Evolutionary conservation across 2,329 filamentous ascomycete genomes (phyloP).

Genomic region (Daldinia sp.): DNA sequence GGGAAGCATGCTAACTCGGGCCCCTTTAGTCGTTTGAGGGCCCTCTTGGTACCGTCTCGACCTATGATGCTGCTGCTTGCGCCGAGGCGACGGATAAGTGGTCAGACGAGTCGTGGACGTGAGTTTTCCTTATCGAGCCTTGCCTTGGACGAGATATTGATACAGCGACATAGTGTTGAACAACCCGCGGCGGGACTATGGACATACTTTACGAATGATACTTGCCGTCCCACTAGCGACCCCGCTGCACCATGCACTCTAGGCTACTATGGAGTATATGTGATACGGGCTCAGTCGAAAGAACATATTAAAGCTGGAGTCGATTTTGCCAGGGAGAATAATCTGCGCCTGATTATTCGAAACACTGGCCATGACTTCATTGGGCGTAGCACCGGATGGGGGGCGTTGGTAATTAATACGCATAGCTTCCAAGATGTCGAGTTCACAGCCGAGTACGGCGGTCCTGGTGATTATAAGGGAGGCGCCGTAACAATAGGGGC

Average conservation of each 20-base stretch:
- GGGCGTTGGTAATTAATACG: slow-evolving; percentile 64
- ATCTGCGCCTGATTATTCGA: slow-evolving; percentile 62
- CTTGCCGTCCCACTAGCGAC: slow-evolving; percentile 49
- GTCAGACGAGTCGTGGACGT: slow-evolving; percentile 50
- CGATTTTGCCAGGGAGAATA: slow-evolving; percentile 55
- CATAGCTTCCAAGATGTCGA: slow-evolving; percentile 60
- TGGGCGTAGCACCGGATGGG: slow-evolving; percentile 69
- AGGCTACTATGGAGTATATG: slow-evolving; percentile 52
- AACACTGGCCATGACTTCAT: slow-evolving; percentile 67
- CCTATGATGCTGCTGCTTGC: slow-evolving; percentile 50
- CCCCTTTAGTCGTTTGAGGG: slow-evolving; percentile 47
- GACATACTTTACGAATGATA: slow-evolving; percentile 56
- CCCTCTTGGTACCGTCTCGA: slow-evolving; percentile 48
- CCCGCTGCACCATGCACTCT: slow-evolving; percentile 49
- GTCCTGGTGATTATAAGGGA: slow-evolving; percentile 53
- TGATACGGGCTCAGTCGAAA: slow-evolving; percentile 43
- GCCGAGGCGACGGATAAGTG: slow-evolving; percentile 45
- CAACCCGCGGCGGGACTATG: slow-evolving; percentile 48
- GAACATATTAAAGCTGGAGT: slow-evolving; percentile 46
- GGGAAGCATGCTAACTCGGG: slow-evolving; percentile 4
- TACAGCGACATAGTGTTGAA: slow-evolving; percentile 35
- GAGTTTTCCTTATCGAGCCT: slow-evolving; percentile 35
- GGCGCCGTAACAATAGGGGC: slow-evolving; percentile 60
- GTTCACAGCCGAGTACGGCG: slow-evolving; percentile 49
- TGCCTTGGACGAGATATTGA: slow-evolving; percentile 4